These are phyloP conservation scores for Blastobotrys elegans DNA, from an alignment of 1,139 yeast genomes.

Conservation along the genomic window DNA sequence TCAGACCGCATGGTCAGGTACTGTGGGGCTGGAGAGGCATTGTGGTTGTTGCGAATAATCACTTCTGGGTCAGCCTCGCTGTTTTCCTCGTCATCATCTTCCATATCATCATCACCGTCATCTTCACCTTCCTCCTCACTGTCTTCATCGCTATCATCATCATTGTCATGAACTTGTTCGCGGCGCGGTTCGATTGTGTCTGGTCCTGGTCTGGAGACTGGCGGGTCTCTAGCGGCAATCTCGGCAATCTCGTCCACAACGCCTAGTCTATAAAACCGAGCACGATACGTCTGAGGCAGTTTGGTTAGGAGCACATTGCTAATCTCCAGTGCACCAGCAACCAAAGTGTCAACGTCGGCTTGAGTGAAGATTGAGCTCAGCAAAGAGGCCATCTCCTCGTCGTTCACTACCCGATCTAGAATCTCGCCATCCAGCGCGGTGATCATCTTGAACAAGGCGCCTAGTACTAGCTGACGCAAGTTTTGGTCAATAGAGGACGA, in stretches of 20 bases:
- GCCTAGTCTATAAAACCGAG: constrained; percentile 67
- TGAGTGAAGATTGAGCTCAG: constrained; percentile 72
- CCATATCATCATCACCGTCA: constrained; percentile 23
- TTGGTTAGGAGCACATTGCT: constrained; percentile 44
- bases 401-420: constrained; percentile 24
- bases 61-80: constrained; percentile 16
- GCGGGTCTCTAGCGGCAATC: constrained; percentile 16
- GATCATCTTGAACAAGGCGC: constrained; percentile 53
- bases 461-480: constrained; percentile 56
- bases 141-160: constrained; percentile 20
- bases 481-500: constrained; percentile 70
- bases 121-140: constrained; percentile 23
- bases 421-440: constrained; percentile 28
- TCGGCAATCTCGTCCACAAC: constrained; percentile 48
- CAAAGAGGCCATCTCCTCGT: constrained; percentile 37
- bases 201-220: constrained; percentile 7
- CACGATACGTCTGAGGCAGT: constrained; percentile 43
- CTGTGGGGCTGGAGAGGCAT: constrained; percentile 15
- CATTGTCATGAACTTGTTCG: constrained; percentile 13
- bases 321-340: constrained; percentile 52
- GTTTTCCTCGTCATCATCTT: constrained; percentile 18
- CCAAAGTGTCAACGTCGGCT: constrained; percentile 29
- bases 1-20: constrained; percentile 12
- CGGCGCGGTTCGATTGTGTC: constrained; percentile 18
- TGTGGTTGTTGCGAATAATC: constrained; percentile 17